Conservation (phyloP, 495 filamentous ascomycete genomes). For the Hypomontagnella monticulosa region DNA sequence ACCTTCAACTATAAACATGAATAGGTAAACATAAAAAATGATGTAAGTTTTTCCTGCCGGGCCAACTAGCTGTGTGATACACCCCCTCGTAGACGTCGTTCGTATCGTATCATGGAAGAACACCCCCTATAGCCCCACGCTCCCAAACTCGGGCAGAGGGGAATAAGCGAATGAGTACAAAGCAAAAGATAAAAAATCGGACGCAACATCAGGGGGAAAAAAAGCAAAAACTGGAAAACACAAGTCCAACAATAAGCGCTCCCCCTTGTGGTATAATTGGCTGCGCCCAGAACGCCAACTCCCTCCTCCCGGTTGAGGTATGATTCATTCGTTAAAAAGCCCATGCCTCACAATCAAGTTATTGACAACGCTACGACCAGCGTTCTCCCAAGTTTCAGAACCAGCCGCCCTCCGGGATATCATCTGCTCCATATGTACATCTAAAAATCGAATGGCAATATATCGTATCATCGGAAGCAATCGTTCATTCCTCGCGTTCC, state of each 20-base stretch:
- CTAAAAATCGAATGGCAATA: conserved; percentile 43
- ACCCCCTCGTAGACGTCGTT: neutral
- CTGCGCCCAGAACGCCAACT: conserved; percentile 39
- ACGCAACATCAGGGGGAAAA: conserved; percentile 7
- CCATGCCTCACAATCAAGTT: conserved; percentile 27
- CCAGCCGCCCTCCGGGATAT: conserved; percentile 39
- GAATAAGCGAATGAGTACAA: conserved; percentile 40
- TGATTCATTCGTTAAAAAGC: conserved; percentile 22
- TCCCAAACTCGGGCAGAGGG: conserved; percentile 1
- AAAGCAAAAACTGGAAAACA: conserved; percentile 7
- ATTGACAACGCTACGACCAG: conserved; percentile 23
- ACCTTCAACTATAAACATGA: conserved; percentile 33
- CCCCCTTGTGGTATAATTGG: conserved; percentile 45
- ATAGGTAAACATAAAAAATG: conserved; percentile 19
- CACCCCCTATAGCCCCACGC: conserved; percentile 7
- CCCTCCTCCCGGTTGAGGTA: conserved; percentile 29
- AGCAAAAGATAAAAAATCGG: conserved; percentile 13
- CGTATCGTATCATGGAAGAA: conserved; percentile 4
- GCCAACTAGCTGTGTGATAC: conserved; percentile 14
- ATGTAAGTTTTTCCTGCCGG: neutral
- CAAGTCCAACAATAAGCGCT: conserved; percentile 27
- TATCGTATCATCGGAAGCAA: conserved; percentile 38
- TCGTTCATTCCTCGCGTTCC: conserved; percentile 35
- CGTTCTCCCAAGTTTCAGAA: conserved; percentile 25
- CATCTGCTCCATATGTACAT: conserved; percentile 45